These are phyloP conservation scores for Trichosanthes truncata DNA, from an alignment of 306 rosid species.

Conservation along the genomic window DNA sequence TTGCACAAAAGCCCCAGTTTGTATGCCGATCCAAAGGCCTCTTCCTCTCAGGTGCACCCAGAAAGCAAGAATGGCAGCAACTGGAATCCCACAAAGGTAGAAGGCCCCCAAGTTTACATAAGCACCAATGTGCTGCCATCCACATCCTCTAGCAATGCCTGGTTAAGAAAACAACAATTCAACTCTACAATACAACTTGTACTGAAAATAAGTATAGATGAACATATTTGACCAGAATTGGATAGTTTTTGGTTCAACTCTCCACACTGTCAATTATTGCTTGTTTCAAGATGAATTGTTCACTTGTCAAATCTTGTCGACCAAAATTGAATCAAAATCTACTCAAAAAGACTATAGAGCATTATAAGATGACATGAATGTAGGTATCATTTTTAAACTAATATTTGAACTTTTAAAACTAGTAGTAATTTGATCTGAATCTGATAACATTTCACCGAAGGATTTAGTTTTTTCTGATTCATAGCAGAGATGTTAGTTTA, in stretches of 20 bases:
- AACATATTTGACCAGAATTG: not conserved
- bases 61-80: conserved; percentile 42
- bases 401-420: not conserved
- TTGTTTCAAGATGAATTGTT: not conserved
- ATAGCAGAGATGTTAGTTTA: not conserved
- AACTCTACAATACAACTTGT: not conserved
- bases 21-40: conserved; percentile 73
- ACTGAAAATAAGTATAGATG: not conserved
- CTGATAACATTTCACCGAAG: not conserved
- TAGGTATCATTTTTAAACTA: not conserved
- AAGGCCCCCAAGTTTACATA: conserved; percentile 58
- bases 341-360: not conserved
- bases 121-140: conserved; percentile 72
- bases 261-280: not conserved
- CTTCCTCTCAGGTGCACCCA: conserved; percentile 34
- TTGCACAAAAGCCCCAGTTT: conserved; percentile 43
- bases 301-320: not conserved
- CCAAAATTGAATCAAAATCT: not conserved
- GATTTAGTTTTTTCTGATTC: not conserved
- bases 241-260: not conserved
- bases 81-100: conserved; percentile 66
- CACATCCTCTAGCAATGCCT: conserved; percentile 74
- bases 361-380: not conserved
- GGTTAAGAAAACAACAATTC: not conserved
- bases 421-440: not conserved